Conservation (phyloP, 768 basidiomycete species). For the Collybia nuda region DNA sequence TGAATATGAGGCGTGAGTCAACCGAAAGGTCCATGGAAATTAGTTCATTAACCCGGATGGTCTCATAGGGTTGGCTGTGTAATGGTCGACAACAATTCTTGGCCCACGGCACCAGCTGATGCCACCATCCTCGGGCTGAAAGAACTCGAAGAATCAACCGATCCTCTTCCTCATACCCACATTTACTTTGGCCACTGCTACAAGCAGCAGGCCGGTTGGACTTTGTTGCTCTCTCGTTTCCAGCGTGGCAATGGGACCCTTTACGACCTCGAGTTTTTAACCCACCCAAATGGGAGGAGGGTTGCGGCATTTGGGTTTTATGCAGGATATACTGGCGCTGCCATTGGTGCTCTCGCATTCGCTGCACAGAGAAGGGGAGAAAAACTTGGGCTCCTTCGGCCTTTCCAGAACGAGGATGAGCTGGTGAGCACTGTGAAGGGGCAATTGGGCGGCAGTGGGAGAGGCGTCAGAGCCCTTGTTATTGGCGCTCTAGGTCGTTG, state of each 20-base stretch:
- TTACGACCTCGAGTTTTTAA: slow-evolving; percentile 96
- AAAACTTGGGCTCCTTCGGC: slow-evolving; percentile 66
- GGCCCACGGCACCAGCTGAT: slow-evolving; percentile 76
- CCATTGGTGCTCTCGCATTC: slow-evolving; percentile 82
- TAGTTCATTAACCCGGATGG: slow-evolving; percentile 6
- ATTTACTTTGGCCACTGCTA: slow-evolving; percentile 99
- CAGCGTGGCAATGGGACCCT: slow-evolving; percentile 77
- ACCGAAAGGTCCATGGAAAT: background rate
- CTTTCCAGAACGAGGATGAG: slow-evolving; percentile 80
- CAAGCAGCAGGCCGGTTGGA: slow-evolving; percentile 95
- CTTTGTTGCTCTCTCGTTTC: slow-evolving; percentile 82
- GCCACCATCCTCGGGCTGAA: slow-evolving; percentile 93
- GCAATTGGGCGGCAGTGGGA: slow-evolving; percentile 64
- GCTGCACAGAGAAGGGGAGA: slow-evolving; percentile 64
- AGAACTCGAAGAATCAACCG: slow-evolving; percentile 83
- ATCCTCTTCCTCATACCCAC: slow-evolving; percentile 89
- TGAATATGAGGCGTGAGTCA: slow-evolving; percentile 87
- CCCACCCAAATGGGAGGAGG: slow-evolving; percentile 78
- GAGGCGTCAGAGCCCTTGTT: slow-evolving; percentile 82
- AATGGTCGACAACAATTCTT: slow-evolving; percentile 84
- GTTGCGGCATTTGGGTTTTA: slow-evolving; percentile 99
- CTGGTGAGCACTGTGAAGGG: slow-evolving; percentile 78
- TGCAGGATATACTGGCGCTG: slow-evolving; percentile 98
- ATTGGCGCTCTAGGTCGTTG: slow-evolving; percentile 96
- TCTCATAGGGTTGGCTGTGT: slow-evolving; percentile 79